Conservation (phyloP, 108 stramenopile species). For the Cyclotella sp. region DNA sequence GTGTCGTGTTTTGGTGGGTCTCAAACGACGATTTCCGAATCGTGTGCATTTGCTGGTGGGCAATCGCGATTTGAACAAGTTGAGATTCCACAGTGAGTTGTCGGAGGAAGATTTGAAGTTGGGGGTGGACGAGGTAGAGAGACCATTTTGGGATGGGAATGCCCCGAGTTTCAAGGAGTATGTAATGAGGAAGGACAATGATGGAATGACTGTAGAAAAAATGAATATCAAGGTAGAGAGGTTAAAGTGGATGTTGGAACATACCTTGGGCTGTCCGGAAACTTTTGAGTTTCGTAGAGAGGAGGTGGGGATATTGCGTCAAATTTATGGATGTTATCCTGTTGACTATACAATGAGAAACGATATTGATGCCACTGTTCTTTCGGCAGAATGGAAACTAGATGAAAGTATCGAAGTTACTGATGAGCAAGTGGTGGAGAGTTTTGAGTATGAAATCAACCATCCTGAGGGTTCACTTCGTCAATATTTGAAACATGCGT, state of each 20-base stretch:
- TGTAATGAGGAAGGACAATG: conserved; percentile 30
- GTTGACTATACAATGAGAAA: neutral
- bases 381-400: conserved; percentile 15
- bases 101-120: conserved; percentile 51
- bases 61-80: conserved; percentile 83
- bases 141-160: conserved; percentile 64
- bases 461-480: conserved; percentile 51
- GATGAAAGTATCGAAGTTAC: conserved; percentile 23
- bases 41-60: conserved; percentile 75
- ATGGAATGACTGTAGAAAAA: conserved; percentile 20
- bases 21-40: conserved; percentile 63
- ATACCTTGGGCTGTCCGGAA: conserved; percentile 68
- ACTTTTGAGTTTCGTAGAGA: conserved; percentile 73
- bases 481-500: conserved; percentile 59
- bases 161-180: conserved; percentile 54
- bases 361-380: conserved; percentile 18
- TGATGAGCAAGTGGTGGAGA: conserved; percentile 67
- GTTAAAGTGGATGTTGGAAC: conserved; percentile 64
- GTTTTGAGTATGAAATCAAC: conserved; percentile 59
- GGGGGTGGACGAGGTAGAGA: conserved; percentile 38
- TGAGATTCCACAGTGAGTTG: conserved; percentile 66
- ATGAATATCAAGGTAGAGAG: conserved; percentile 52
- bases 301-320: conserved; percentile 44
- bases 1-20: conserved; percentile 52
- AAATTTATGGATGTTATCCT: conserved; percentile 39